Evolutionary conservation across 1,284 basidiomycete species (phyloP).

Genomic region (Ustilago sp.): DNA sequence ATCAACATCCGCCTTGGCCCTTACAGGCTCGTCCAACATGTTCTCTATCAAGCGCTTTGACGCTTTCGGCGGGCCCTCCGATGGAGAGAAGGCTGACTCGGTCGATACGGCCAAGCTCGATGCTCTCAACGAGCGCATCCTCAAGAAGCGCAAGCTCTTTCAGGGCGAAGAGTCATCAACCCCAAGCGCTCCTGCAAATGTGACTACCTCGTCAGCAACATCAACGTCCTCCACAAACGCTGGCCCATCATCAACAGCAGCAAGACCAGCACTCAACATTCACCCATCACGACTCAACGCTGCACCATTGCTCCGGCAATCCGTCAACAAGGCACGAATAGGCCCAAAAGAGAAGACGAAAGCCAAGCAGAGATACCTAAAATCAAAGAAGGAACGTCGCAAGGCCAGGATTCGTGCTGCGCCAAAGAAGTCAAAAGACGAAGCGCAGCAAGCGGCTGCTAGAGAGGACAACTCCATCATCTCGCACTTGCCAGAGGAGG

Average conservation of each 20-base stretch:
- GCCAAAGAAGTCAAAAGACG: conserved; percentile 53
- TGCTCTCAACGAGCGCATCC: conserved; percentile 52
- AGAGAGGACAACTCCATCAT: conserved; percentile 24
- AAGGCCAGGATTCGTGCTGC: conserved; percentile 56
- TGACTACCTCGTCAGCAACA: not conserved
- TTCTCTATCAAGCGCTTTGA: conserved; percentile 59
- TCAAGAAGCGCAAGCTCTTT: conserved; percentile 44
- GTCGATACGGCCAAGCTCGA: conserved; percentile 45
- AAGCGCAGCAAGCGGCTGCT: conserved; percentile 14
- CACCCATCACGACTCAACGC: conserved; percentile 57
- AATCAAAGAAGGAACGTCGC: conserved; percentile 63
- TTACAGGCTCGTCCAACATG: conserved; percentile 19
- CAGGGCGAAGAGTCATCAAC: conserved; percentile 10
- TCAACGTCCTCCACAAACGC: not conserved
- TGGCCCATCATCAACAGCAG: conserved; percentile 10
- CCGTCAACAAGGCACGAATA: conserved; percentile 41
- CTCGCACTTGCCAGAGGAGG: conserved; percentile 38
- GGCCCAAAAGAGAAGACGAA: conserved; percentile 60
- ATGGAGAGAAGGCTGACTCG: conserved; percentile 10
- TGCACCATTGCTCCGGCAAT: conserved; percentile 46
- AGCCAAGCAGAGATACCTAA: conserved; percentile 65
- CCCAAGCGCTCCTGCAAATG: not conserved
- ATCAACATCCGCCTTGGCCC: not conserved
- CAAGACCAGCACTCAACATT: conserved; percentile 42
- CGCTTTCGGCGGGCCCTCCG: conserved; percentile 25